Conservation (phyloP, 345 rosid genomes). For the Lepidium aucheri region DNA sequence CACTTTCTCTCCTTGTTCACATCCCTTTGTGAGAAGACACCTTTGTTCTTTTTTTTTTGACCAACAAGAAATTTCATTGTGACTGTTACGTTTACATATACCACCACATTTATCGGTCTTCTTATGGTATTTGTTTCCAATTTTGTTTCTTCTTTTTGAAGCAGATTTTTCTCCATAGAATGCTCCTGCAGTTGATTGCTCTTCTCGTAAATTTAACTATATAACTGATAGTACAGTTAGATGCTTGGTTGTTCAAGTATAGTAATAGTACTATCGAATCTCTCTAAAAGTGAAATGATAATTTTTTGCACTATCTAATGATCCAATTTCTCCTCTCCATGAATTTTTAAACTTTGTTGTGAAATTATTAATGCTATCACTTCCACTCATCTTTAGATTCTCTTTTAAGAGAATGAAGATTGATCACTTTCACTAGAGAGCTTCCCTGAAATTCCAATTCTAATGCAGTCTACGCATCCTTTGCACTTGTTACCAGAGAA, state of each 20-base stretch:
- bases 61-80: too few relatives aligned
- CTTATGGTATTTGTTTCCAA: neutral
- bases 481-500: too few relatives aligned
- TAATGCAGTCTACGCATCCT: too few relatives aligned
- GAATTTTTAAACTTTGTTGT: neutral
- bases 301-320: neutral
- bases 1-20: too few relatives aligned
- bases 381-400: too few relatives aligned
- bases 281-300: neutral
- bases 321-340: neutral
- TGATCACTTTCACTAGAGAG: too few relatives aligned
- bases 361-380: too few relatives aligned
- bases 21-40: too few relatives aligned
- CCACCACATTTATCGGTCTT: neutral
- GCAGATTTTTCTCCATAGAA: neutral
- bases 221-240: neutral
- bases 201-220: neutral
- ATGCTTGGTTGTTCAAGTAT: neutral
- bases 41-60: too few relatives aligned
- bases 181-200: neutral
- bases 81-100: too few relatives aligned
- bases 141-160: neutral
- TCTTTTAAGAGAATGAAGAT: too few relatives aligned
- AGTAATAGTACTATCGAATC: neutral
- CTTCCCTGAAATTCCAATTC: too few relatives aligned